phyloP scores from a whole-genome alignment of 2,329 filamentous ascomycete species.

The Ceratocystis papillata region DNA sequence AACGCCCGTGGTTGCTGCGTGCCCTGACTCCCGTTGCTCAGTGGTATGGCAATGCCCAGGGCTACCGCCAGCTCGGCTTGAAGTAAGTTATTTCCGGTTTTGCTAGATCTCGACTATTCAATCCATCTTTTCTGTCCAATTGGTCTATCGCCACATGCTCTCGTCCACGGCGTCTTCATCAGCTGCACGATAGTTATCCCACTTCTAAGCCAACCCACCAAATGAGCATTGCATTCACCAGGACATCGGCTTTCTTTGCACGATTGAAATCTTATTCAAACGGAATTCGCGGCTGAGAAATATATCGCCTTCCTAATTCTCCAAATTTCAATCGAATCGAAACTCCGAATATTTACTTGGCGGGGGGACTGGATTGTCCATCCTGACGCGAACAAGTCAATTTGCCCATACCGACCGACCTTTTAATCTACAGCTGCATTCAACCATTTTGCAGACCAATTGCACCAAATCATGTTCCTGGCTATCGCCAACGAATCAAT shows the following conservation, averaged over 20 bases:
- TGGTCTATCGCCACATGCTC: not conserved
- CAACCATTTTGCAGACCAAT: not conserved
- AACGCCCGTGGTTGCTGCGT: conserved; percentile 66
- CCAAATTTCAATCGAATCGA: too few relatives aligned
- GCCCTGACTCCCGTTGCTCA: conserved; percentile 64
- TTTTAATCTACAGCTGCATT: not conserved
- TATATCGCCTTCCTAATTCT: too few relatives aligned
- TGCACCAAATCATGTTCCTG: not conserved
- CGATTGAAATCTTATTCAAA: too few relatives aligned
- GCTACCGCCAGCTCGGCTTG: conserved; percentile 87
- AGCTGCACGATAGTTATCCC: not conserved
- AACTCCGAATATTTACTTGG: too few relatives aligned
- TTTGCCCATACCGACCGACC: not conserved
- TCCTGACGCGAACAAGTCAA: not conserved
- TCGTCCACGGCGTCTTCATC: not conserved
- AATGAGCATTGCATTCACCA: not conserved
- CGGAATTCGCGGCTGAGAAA: too few relatives aligned
- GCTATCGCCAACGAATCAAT: not conserved
- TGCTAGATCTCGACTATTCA: conserved; percentile 2
- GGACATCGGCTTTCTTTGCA: too few relatives aligned
- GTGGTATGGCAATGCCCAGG: conserved; percentile 82
- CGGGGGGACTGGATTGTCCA: not conserved
- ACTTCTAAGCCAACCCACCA: not conserved
- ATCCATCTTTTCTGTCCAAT: not conserved
- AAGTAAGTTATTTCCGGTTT: conserved; percentile 42